Conservation (phyloP, 805 yeast species). For the Teunomyces stri region DNA sequence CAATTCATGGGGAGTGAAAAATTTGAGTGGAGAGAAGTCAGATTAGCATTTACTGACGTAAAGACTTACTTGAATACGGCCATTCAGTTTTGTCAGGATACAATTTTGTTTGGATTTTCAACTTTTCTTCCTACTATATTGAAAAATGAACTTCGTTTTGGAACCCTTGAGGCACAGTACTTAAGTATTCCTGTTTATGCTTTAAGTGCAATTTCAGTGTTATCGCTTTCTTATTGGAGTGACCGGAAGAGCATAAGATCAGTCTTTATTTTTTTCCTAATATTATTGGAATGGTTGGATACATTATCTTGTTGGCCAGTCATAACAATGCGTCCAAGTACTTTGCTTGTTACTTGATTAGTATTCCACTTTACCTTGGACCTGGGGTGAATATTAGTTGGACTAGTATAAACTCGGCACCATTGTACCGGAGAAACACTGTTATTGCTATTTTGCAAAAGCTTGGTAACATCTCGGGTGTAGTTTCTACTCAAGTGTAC, state of each 20-base stretch:
- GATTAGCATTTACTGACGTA: slow-evolving; percentile 34
- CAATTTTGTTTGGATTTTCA: slow-evolving; percentile 41
- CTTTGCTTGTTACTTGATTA: slow-evolving; percentile 36
- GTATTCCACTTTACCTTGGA: slow-evolving; percentile 34
- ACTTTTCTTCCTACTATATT: slow-evolving; percentile 42
- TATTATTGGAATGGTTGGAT: slow-evolving; percentile 28
- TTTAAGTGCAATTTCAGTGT: slow-evolving; percentile 27
- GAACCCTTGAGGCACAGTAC: slow-evolving; percentile 31
- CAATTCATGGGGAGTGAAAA: slow-evolving; percentile 31
- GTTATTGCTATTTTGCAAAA: slow-evolving; percentile 43
- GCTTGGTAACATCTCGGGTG: slow-evolving; percentile 47
- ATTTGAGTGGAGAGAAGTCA: slow-evolving; percentile 29
- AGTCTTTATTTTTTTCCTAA: slow-evolving; percentile 26
- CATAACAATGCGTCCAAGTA: slow-evolving; percentile 29
- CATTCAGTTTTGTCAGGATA: slow-evolving; percentile 45
- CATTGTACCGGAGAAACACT: slow-evolving; percentile 41
- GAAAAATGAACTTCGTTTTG: slow-evolving; percentile 28
- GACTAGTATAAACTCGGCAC: slow-evolving; percentile 42
- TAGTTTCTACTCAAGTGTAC: slow-evolving; percentile 44
- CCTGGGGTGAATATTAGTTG: slow-evolving; percentile 42
- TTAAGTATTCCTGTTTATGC: slow-evolving; percentile 40
- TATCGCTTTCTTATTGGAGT: slow-evolving; percentile 21
- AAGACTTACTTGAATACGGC: slow-evolving; percentile 31
- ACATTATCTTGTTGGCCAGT: slow-evolving; percentile 26
- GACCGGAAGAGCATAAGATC: slow-evolving; percentile 27